phyloP scores from a whole-genome alignment of 2,329 filamentous ascomycete species.

The Plenodomus biglobosus region DNA sequence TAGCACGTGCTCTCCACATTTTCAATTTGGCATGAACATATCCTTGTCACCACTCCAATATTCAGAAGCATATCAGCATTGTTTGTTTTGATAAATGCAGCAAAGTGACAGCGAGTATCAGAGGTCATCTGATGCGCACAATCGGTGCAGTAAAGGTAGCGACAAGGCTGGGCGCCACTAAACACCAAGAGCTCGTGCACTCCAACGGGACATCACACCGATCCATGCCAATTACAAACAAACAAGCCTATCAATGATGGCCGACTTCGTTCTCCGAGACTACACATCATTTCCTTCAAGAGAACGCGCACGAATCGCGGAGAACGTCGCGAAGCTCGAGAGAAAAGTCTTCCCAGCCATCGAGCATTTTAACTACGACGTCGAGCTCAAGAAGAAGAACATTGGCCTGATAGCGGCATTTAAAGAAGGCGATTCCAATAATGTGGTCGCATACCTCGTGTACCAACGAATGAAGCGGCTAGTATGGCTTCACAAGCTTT shows the following conservation, averaged over 20 bases:
- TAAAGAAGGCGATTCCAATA: conserved; percentile 14
- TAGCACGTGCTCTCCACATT: conserved; percentile 19
- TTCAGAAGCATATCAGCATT: not conserved
- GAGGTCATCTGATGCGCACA: not conserved
- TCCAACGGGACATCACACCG: not conserved
- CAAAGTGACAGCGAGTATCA: not conserved
- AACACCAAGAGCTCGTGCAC: not conserved
- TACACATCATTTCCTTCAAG: conserved; percentile 22
- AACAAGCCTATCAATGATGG: not conserved
- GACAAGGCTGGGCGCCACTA: not conserved
- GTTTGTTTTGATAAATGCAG: not conserved
- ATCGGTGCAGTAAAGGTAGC: not conserved
- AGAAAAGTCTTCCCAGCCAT: conserved; percentile 55
- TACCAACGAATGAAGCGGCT: conserved; percentile 31
- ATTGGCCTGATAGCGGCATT: conserved; percentile 47
- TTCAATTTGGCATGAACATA: not conserved
- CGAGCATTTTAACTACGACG: conserved; percentile 53
- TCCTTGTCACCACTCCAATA: not conserved
- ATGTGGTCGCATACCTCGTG: conserved; percentile 48
- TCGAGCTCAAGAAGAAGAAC: conserved; percentile 54
- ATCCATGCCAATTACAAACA: not conserved
- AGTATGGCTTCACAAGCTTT: conserved; percentile 56
- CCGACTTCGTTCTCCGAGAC: conserved; percentile 16
- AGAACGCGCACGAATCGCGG: conserved; percentile 18
- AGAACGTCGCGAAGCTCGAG: conserved; percentile 44